Percentiles rank a stretch among this genome's conserved stretches.
These are phyloP conservation scores for Herpomyces periplanetae DNA, from an alignment of 2,329 filamentous ascomycete species.

Conservation along the genomic window DNA sequence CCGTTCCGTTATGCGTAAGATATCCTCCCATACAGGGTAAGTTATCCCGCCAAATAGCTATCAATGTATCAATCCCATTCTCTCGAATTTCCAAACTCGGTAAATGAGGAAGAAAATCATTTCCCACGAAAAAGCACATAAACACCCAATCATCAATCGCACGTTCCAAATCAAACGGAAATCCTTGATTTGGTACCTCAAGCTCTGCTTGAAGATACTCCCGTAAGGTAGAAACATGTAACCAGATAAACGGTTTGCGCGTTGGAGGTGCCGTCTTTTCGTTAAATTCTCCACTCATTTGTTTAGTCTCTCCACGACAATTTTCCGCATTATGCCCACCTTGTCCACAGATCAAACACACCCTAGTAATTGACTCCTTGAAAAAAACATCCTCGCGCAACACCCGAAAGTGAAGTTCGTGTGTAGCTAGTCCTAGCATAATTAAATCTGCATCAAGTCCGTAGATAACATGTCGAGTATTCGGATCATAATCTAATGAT, in stretches of 20 bases:
- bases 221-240: constrained; percentile 58
- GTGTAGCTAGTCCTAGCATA: constrained; percentile 84
- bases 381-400: constrained; percentile 87
- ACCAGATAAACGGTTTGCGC: constrained; percentile 86
- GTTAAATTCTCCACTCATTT: constrained; percentile 37
- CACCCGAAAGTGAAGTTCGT: constrained; percentile 86
- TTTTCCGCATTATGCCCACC: constrained; percentile 58
- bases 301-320: constrained; percentile 37
- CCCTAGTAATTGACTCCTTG: constrained; percentile 41
- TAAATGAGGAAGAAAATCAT: constrained; percentile 86
- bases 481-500: constrained; percentile 66
- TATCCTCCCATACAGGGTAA: constrained; percentile 72
- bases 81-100: constrained; percentile 92
- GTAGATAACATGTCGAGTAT: constrained; percentile 91
- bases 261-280: constrained; percentile 30
- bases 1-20: constrained; percentile 68
- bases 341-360: constrained; percentile 64
- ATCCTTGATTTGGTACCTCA: constrained; percentile 30
- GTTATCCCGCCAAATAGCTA: constrained; percentile 86
- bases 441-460: constrained; percentile 90
- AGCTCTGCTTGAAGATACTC: constrained; percentile 81
- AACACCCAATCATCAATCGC: constrained; percentile 95
- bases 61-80: constrained; percentile 79
- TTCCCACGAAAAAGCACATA: constrained; percentile 94
- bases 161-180: constrained; percentile 67